phyloP scores from a whole-genome alignment of 352 stramenopile genomes.

The Globisporangium paroecandrum region DNA sequence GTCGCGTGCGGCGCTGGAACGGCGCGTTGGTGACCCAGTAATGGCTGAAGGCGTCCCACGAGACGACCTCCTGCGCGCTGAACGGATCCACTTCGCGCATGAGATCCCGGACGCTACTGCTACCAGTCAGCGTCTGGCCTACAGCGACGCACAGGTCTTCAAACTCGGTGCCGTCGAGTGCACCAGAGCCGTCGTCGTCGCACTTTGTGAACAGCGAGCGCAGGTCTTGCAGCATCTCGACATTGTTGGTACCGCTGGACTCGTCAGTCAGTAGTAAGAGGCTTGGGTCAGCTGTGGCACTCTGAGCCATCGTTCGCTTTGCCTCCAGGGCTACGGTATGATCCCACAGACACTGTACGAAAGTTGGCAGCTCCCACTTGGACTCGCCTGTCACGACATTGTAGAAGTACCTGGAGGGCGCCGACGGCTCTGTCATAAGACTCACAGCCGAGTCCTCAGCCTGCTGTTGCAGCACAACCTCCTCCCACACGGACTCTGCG shows the following conservation, averaged over 20 bases:
- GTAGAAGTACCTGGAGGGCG: slow-evolving; percentile 37
- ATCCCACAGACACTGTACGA: slow-evolving; percentile 35
- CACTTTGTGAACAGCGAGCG: slow-evolving; percentile 48
- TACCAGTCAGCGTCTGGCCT: slow-evolving; percentile 28
- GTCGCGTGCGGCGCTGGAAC: slow-evolving; percentile 42
- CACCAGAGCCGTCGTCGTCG: slow-evolving; percentile 50
- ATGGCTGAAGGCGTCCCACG: slow-evolving; percentile 47
- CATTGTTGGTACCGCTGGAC: slow-evolving; percentile 3
- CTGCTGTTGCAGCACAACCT: slow-evolving; percentile 26
- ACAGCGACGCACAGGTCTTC: slow-evolving; percentile 58
- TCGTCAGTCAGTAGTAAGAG: slow-evolving; percentile 14
- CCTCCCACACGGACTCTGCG: slow-evolving; percentile 44
- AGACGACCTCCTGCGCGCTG: slow-evolving; percentile 23
- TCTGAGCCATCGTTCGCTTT: slow-evolving; percentile 12
- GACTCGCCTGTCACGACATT: slow-evolving; percentile 53
- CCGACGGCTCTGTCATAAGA: slow-evolving; percentile 1
- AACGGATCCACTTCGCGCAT: slow-evolving; percentile 47
- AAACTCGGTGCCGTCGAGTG: slow-evolving; percentile 52
- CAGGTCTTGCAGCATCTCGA: slow-evolving; percentile 46
- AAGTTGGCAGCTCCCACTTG: slow-evolving; percentile 38
- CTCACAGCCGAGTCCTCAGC: not conserved
- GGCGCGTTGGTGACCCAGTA: slow-evolving; percentile 51
- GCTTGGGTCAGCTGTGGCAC: not conserved
- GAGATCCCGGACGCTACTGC: slow-evolving; percentile 26
- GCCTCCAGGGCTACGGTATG: slow-evolving; percentile 25